Conservation (phyloP, 2,329 filamentous ascomycete species). For the Neonectria magnoliae region DNA sequence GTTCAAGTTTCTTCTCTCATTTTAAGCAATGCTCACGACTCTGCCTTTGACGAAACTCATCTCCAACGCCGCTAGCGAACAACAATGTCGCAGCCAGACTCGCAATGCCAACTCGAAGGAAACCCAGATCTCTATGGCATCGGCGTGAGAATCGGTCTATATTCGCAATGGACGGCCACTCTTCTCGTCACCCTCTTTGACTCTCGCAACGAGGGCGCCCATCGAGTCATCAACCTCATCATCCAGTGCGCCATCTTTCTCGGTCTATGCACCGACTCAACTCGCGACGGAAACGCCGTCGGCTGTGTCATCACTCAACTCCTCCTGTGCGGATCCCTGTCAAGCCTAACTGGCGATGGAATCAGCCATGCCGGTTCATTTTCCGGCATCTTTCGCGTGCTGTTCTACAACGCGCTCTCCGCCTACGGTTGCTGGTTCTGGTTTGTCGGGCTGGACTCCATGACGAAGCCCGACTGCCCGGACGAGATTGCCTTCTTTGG, state of each 20-base stretch:
- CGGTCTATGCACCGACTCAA: neutral
- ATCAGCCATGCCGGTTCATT: neutral
- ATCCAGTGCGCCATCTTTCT: conserved; percentile 2
- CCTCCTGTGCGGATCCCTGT: neutral
- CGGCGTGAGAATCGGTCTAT: conserved; percentile 11
- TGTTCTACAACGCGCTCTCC: conserved; percentile 1
- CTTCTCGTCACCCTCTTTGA: conserved; percentile 11
- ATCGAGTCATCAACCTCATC: neutral
- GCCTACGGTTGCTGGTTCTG: conserved; percentile 3
- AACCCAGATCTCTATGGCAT: conserved; percentile 19
- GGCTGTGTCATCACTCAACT: neutral
- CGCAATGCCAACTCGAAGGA: conserved; percentile 1
- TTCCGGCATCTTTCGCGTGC: conserved; percentile 1
- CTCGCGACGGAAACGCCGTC: neutral
- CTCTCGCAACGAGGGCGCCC: neutral
- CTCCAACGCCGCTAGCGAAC: neutral
- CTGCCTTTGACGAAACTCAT: neutral
- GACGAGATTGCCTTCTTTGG: neutral
- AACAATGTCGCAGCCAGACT: neutral
- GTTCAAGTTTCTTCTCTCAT: neutral
- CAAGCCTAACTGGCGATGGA: neutral
- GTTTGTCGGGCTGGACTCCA: neutral
- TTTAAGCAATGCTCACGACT: neutral
- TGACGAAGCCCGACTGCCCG: neutral
- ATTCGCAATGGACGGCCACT: conserved; percentile 11